Base-by-base conservation (phyloP, 441 rosid species). In the Adansonia madagascariensis region DNA sequence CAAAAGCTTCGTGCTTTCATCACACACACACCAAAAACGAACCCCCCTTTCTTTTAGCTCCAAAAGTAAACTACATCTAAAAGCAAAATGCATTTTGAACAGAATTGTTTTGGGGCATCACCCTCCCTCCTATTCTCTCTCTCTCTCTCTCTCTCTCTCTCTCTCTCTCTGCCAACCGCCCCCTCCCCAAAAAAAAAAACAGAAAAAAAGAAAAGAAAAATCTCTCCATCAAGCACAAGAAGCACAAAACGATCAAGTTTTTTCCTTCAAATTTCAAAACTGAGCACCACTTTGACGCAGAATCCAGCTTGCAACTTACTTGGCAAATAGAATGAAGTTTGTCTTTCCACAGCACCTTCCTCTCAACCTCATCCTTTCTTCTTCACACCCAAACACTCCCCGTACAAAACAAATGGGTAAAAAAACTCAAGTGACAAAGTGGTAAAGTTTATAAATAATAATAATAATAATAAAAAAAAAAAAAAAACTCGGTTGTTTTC, bases 321-420 rank as follows among this genome's bases (percentile, higher is more conserved):
- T 47, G 73, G 18, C 18, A 47, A 47, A 39, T 68, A 68, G 41
- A 47, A 2, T 68, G 73, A 68, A 68, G 24, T 3, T 66, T 43
- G 18, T 43, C 27, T 11, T 68, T 47, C 39, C n/a, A 68, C 61
- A 0, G 20, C 18, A 68, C 12, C 41, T 68, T 68, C 57, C 57
- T 68, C 24, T 6, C 73, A 12, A 18, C 4, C 57, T 66, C 18
- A 46, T 68, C 39, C 35, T 46, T 17, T 67, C 12, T 68, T 68
- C 20, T 22, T 52, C 39, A 47, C 27, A 22, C 17, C 35, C 8
- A 1, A 12, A 22, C 17, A 68, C 35, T 67, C 14, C 71, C 24
- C 56, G 46, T 12, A 6, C 72, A 11, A 46, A 67, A 5, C 5
- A n/a, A 67, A 20, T 10, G 18, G 55, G 39, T 17, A 22, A 39